Evolutionary conservation across 805 yeast genomes (phyloP), one percentile per base, ranked within the genome.

Genomic region (Kluyveromyces dobzhanskii): DNA sequence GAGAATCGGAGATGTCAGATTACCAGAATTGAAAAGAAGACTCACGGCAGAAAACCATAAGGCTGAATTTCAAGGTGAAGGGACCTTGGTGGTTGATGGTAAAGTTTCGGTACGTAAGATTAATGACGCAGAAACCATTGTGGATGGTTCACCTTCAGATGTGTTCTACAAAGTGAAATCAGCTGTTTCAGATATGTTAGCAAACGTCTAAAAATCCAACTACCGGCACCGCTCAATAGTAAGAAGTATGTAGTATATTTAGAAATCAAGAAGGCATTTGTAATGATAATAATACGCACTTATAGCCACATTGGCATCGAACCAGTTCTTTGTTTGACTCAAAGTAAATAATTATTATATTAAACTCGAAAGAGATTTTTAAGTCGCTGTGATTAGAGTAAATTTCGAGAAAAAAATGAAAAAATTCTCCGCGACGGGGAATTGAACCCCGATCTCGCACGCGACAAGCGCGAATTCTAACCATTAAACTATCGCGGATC

Each of bases 41-140:
- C 66, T 92, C 27, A 62, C 68, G 23, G 64, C 69, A 4, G 60
- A 64, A 40, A 82, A 85, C 35, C 75, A 82, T 50, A 68, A 66
- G 38, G 96, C 94, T 1, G 96, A 88, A 53, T 86, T 90, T 57
- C 78, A 82, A 58, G 94, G 96, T 39, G 96, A 87, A 57, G 97
- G 97, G 56, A 78, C 87, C 0, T 65, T 92, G 29, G 94, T 88
- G 11, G 82, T 94, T 32, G 88, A 88, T 53, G 82, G 81, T 40
- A 66, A 66, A 38, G 73, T 92, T 13, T 80, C 85, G 1, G 76
- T 92, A 7, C 66, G 85, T 39, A 90, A 90, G 55, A 69, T 83
- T 3, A 80, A 73, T 31, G 86, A 85, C 35, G 94, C 96, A 32
- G 81, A 81, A 51, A 72, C 90, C n/a, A 65, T 81, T 4, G 78